Evolutionary conservation across 176 grass and related monocot genomes (phyloP).

Genomic region (Olyra latifolia): DNA sequence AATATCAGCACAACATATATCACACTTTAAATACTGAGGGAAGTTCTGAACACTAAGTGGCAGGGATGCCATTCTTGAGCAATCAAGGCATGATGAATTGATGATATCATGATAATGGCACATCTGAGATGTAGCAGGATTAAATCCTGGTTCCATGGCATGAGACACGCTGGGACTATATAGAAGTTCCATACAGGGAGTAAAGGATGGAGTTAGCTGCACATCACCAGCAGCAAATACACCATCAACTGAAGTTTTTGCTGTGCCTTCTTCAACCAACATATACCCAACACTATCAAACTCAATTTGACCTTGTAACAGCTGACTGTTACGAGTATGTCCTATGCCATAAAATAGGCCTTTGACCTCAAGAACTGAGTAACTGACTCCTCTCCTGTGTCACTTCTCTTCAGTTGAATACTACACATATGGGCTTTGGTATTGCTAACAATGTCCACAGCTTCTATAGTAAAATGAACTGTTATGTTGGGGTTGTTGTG

Average conservation of each 20-base stretch:
- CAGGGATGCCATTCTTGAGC: neutral
- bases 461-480: slow-evolving; percentile 95
- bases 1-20: neutral
- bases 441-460: slow-evolving; percentile 81
- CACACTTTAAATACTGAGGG: neutral
- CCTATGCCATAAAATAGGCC: slow-evolving; percentile 98
- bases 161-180: neutral
- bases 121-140: too few relatives aligned
- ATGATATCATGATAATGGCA: neutral
- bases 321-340: slow-evolving; percentile 88
- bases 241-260: too few relatives aligned
- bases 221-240: slow-evolving; percentile 99
- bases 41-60: slow-evolving; percentile 9
- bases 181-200: slow-evolving; percentile 2
- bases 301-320: slow-evolving; percentile 87
- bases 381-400: slow-evolving; percentile 70
- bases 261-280: slow-evolving; percentile 73
- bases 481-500: slow-evolving; percentile 94
- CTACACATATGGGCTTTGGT: slow-evolving; percentile 89
- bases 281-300: slow-evolving; percentile 86
- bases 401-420: slow-evolving; percentile 60
- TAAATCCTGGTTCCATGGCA: neutral
- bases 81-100: slow-evolving; percentile 14
- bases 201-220: slow-evolving; percentile 57
- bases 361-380: slow-evolving; percentile 80